Evolutionary conservation across 768 basidiomycete genomes (phyloP), one percentile per base, ranked within the genome.

Genomic region (Hericium coralloides): DNA sequence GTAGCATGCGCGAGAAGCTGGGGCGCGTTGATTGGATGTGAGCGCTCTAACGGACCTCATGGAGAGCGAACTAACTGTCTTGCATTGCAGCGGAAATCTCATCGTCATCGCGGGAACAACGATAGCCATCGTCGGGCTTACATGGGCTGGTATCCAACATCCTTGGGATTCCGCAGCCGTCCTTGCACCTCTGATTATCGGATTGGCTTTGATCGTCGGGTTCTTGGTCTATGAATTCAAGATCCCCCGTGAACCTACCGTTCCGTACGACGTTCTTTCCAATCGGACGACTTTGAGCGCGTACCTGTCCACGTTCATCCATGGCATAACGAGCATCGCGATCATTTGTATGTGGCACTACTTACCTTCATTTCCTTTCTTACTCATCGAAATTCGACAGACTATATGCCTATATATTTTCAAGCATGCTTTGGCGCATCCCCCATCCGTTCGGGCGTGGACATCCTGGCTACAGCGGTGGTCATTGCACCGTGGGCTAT

Each of bases 341-440:
- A 38, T 51, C 17, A 50, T 60, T 10, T 67, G 67, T 67, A 53
- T 50, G 58, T 26, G 17, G 20, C 6, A 18, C 8, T 60, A 45
- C 26, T 36, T 26, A 23, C 50, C 53, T 12, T 49, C 59, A 12
- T 26, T 15, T 9, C 10, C 8, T n/a, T 9, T 45, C 17, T 18
- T 17, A 20, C 43, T 45, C 6, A 45, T 9, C 15, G 8, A 8
- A 20, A 20, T 45, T 20, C 43, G 43, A 39, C 31, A 71, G 73
- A 72, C 58, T 77, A 70, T 60, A 63, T 72, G 3, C 73, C 74
- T 7, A 68, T 72, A 14, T 78, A 76, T 61, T 76, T 72, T 53
- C 77, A 78, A 59, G 73, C 75, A 1, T 73, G 70, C 62, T 71
- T 70, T 58, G 65, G 63, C 15, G 66, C 67, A 7, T 68, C 68